Base-by-base conservation (phyloP, 2,329 filamentous ascomycete genomes). In the Chaetomium olivaceum region DNA sequence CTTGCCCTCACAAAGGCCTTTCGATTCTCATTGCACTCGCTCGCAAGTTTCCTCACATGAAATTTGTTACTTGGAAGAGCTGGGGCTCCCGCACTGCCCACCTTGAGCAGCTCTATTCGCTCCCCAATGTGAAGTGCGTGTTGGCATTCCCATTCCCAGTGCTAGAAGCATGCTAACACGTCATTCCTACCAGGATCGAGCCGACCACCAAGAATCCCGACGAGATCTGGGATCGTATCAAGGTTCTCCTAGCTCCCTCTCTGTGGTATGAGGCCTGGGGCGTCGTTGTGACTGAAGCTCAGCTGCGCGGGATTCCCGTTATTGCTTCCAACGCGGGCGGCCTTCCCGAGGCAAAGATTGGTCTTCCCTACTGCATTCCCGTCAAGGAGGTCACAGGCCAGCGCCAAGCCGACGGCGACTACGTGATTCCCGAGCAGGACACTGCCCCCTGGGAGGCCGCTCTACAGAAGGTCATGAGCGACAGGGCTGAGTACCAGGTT, bases 231-330 rank as follows among this genome's bases (percentile, higher is more conserved):
- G 70, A 72, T 36, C 62, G 68, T 14, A 71, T 73, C 67, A 72
- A 69, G 62, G 54, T 73, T n/a, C 67, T 73, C 7, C 58, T 73
- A 2, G 70, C 67, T 5, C 71, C 71, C 1, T 73, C 71, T 1
- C 61, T 73, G 25, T 73, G 71, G 71, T 57, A 66, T 14, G 71
- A 73, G 50, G 71, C 71, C 2, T 73, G 71, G 71, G 71, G 71
- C 29, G 67, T 73, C 9, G 62, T 73, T 29, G 70, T 73, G 4
- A 72, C 70, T 8, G 71, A 73, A 48, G 70, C 71, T 8, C 71
- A 73, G 63, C 65, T 73, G 5, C 70, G 71, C 3, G 71, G 71
- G n/a, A 72, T 73, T 12, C 71, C 71, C 7, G 70, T 71, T 51
- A 69, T 73, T 55, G 67, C 71, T 1, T 73, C 71, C 50, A 65